Conservation (phyloP, 2,329 filamentous ascomycete genomes). For the Emericellopsis cladophorae region DNA sequence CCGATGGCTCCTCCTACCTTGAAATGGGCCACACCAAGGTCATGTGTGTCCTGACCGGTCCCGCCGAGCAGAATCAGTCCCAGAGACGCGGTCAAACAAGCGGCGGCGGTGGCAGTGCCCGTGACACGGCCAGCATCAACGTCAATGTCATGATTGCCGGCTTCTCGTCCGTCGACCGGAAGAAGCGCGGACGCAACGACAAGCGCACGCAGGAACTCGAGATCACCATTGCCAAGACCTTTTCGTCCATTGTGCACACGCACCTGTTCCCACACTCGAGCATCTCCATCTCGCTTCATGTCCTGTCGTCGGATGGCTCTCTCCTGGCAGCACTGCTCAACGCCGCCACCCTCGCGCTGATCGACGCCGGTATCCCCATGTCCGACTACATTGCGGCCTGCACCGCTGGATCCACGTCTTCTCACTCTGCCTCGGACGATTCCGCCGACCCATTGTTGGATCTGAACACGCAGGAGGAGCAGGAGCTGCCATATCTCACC, state of each 20-base stretch:
- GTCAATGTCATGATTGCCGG: slow-evolving; percentile 79
- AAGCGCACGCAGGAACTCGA: slow-evolving; percentile 78
- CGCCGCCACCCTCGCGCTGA: slow-evolving; percentile 77
- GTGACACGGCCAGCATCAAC: slow-evolving; percentile 44
- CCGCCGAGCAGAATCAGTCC: slow-evolving; percentile 46
- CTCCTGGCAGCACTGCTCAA: slow-evolving; percentile 85
- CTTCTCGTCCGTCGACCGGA: slow-evolving; percentile 79
- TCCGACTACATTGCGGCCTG: slow-evolving; percentile 80
- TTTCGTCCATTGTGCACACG: slow-evolving; percentile 67
- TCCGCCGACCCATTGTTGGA: slow-evolving; percentile 67
- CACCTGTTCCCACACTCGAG: slow-evolving; percentile 81
- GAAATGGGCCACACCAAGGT: slow-evolving; percentile 98
- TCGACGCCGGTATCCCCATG: slow-evolving; percentile 95
- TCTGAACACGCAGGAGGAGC: slow-evolving; percentile 67
- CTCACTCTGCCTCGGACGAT: slow-evolving; percentile 52
- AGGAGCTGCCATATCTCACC: slow-evolving; percentile 80
- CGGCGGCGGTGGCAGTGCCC: slow-evolving; percentile 16
- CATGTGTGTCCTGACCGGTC: slow-evolving; percentile 82
- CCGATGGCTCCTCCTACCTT: slow-evolving; percentile 85
- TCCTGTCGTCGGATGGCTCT: slow-evolving; percentile 82
- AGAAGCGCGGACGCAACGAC: slow-evolving; percentile 61
- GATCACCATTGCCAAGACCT: slow-evolving; percentile 64
- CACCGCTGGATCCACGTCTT: slow-evolving; percentile 69
- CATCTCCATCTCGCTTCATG: slow-evolving; percentile 72
- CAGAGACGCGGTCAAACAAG: slow-evolving; percentile 24